Conservation (phyloP, 1,284 basidiomycete genomes). For the Rhodotorula glutinis region DNA sequence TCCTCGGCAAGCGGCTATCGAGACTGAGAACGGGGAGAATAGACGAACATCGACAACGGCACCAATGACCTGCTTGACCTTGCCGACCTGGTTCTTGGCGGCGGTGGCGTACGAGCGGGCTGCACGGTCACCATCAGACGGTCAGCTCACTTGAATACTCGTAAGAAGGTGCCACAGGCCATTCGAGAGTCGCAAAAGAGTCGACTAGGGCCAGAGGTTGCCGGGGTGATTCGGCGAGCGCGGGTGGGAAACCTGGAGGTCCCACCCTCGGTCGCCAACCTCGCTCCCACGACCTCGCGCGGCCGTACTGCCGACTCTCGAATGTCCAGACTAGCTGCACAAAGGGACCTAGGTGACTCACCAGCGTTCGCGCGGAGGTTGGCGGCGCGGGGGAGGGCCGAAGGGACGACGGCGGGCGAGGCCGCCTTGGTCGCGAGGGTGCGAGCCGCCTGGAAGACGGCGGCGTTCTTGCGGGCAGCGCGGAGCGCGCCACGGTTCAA, state of each 20-base stretch:
- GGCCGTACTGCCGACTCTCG: not conserved
- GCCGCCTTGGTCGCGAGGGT: constrained; percentile 35
- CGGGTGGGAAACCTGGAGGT: constrained; percentile 13
- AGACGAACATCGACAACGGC: constrained; percentile 80
- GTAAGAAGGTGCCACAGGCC: no score
- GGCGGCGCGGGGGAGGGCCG: constrained; percentile 24
- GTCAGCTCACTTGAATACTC: no score
- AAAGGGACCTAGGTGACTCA: constrained; percentile 2
- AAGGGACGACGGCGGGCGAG: constrained; percentile 17
- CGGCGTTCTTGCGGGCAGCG: constrained; percentile 32
- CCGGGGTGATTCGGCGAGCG: not conserved
- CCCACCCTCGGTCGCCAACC: constrained; percentile 17
- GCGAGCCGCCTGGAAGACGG: constrained; percentile 35
- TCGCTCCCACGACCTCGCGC: not conserved
- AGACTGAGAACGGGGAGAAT: not conserved
- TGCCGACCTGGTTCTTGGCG: constrained; percentile 65
- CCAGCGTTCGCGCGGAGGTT: constrained; percentile 20
- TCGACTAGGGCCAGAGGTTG: not conserved
- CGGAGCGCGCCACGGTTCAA: constrained; percentile 32
- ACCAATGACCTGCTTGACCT: constrained; percentile 65
- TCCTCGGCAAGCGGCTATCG: no score
- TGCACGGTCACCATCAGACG: constrained; percentile 43
- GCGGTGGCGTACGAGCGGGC: constrained; percentile 89
- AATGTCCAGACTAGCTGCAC: no score
- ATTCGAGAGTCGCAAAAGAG: not conserved